Evolutionary conservation across 345 rosid genomes (phyloP), one percentile per base, ranked within the genome.

Genomic region (Clarkia xantiana): DNA sequence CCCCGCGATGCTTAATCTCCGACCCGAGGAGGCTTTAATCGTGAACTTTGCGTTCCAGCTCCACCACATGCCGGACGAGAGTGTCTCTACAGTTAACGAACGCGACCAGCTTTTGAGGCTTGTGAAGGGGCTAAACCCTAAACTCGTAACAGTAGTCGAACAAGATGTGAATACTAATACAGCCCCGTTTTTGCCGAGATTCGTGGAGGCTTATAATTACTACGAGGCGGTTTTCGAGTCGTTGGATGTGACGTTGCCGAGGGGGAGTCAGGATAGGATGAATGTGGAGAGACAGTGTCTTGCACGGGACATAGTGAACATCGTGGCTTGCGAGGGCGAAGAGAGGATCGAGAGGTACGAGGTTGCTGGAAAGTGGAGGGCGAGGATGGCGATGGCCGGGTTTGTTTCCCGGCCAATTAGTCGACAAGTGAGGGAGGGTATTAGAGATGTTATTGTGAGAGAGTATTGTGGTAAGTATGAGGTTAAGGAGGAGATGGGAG

Each of bases 1-100:
- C 65, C 93, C 98, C 19, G 64, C 79, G 0, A 78, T 78, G 76
- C 80, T 91, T 11, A 66, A 73, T 19, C 65, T 69, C 62, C 74
- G 55, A 49, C 71, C 78, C 0, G 89, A 82, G 54, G 98, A 91
- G 67, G 81, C 94, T 18, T 66, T 91, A 8, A 15, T 86, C 0
- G 94, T 91, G 4, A 91, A 91, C 74, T 91, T 91, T 52, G 87
- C 98, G 12, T 91, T 81, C 65, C 98, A 81, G 59, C 94, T 91
- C 49, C 98, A 91, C 68, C 98, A 91, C 74, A 86, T 91, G 96
- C 98, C 98, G 7, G 98, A 91, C 48, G 98, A 91, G 72, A 91
- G 98, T 44, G 98, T 91, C 49, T 84, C 98, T 15, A 81, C 86
- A 0, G 79, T 80, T 15, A 91, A 91, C 43, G 78, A 73, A 68